A percentile compares a stretch with the other conserved stretches of the same genome.
These are phyloP conservation scores for Inga leiocalycina DNA, from an alignment of 306 rosid species.

Conservation along the genomic window DNA sequence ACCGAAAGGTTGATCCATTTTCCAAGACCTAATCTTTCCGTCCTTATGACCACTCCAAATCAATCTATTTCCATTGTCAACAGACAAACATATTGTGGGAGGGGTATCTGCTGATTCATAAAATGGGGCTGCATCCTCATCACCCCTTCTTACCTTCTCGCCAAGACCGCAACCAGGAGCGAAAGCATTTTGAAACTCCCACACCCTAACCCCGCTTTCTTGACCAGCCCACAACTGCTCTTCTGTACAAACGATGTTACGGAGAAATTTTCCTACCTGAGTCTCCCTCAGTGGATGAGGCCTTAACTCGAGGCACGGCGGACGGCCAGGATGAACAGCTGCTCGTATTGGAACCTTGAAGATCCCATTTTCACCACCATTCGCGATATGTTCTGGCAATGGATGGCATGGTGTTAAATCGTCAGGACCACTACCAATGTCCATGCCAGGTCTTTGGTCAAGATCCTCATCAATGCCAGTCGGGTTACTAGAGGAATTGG, in stretches of 20 bases:
- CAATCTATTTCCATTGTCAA: constrained; percentile 67
- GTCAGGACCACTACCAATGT: constrained; percentile 28
- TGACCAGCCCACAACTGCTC: constrained; percentile 95
- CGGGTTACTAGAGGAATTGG: constrained; percentile 45
- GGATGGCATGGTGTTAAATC: constrained; percentile 46
- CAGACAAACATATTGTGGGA: constrained; percentile 70
- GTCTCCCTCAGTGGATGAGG: constrained; percentile 97
- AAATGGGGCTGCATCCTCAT: constrained; percentile 92
- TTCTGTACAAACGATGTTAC: constrained; percentile 87
- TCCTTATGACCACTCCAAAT: constrained; percentile 95
- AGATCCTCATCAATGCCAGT: constrained; percentile 34
- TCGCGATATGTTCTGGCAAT: constrained; percentile 77
- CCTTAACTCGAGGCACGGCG: constrained; percentile 87
- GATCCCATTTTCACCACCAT: constrained; percentile 64
- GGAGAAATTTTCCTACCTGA: constrained; percentile 81
- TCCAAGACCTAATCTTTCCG: constrained; percentile 95
- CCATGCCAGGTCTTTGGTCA: constrained; percentile 48
- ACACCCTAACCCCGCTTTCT: constrained; percentile 86
- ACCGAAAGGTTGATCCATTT: constrained; percentile 65
- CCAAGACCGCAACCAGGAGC: constrained; percentile 72
- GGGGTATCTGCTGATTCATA: constrained; percentile 72
- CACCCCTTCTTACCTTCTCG: constrained; percentile 84
- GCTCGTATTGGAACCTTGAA: constrained; percentile 79
- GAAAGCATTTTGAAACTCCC: constrained; percentile 62
- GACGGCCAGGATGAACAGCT: constrained; percentile 83